These are phyloP conservation scores for Leishmania guyanensis DNA, from an alignment of 208 protist species.

Conservation along the genomic window DNA sequence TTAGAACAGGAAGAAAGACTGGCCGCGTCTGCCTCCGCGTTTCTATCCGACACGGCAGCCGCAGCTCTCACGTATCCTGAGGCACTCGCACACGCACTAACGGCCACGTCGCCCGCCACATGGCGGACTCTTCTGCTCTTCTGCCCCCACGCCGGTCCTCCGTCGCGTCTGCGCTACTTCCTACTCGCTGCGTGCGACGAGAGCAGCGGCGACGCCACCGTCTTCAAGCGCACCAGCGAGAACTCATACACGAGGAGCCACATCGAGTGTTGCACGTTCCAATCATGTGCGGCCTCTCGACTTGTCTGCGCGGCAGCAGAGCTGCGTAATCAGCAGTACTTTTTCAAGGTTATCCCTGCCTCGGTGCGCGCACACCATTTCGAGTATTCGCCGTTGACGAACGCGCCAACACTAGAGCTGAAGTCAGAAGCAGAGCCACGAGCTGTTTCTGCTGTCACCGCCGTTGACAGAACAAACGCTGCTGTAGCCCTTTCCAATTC, in stretches of 20 bases:
- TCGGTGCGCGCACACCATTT: conserved; percentile 43
- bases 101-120: conserved; percentile 5
- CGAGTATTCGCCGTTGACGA: conserved; percentile 7
- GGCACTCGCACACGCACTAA: conserved; percentile 13
- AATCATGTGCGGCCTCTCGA: conserved; percentile 32
- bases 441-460: background rate
- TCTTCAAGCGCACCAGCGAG: background rate
- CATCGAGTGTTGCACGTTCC: conserved; percentile 61
- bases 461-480: background rate
- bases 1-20: background rate
- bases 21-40: background rate
- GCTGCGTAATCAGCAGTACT: conserved; percentile 51
- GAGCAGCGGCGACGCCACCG: background rate
- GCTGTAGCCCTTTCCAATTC: background rate
- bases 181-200: conserved; percentile 8
- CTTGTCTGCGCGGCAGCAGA: conserved; percentile 48
- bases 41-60: background rate
- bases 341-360: conserved; percentile 57
- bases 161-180: conserved; percentile 11
- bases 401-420: background rate
- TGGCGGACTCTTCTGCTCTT: conserved; percentile 12
- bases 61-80: conserved; percentile 5
- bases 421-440: too few relatives aligned
- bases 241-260: background rate
- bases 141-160: background rate